Evolutionary conservation across 1,139 yeast genomes (phyloP), one percentile per base, ranked within the genome.

Genomic region (Blastobotrys ciferrii): DNA sequence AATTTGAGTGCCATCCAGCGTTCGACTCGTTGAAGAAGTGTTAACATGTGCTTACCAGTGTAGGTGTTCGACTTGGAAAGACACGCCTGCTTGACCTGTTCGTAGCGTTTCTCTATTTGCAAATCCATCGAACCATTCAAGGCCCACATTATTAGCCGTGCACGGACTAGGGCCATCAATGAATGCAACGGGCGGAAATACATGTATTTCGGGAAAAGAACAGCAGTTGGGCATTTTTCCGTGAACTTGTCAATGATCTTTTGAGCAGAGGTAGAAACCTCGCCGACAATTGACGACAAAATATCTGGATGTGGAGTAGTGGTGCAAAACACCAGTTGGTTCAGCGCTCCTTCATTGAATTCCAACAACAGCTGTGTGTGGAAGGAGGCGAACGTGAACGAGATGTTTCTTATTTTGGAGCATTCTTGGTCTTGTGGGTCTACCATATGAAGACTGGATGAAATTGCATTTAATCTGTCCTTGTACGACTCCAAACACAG

Each of bases 121-220:
- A 54, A 41, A 4, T 50, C 48, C 36, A 51, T 30, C 13, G 46
- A 48, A 13, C 53, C 31, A 4, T 56, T 32, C 32, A 51, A 39
- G 13, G 56, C 40, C 58, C 59, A 54, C 30, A 53, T 45, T 4
- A 57, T 42, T 6, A 58, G 39, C 19, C 58, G 46, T 13, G 57
- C 42, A 20, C 62, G 52, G 5, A 57, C 45, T 38, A 58, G 39
- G 13, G 60, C 53, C 12, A 77, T 76, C 33, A 80, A 61, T 0
- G 82, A 78, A 59, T 77, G 78, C 71, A 80, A 66, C 2, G 84
- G 81, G 41, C 83, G 63, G 55, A 78, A 78, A 59, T 76, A 76
- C 57, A 78, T 71, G 53, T 76, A 77, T 1, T 82, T 77, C 1
- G 84, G 84, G 50, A 74, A 74, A 47, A 39, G 30, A 19, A 69